Conservation (phyloP, 352 stramenopile species). For the Globisporangium orthogonon region DNA sequence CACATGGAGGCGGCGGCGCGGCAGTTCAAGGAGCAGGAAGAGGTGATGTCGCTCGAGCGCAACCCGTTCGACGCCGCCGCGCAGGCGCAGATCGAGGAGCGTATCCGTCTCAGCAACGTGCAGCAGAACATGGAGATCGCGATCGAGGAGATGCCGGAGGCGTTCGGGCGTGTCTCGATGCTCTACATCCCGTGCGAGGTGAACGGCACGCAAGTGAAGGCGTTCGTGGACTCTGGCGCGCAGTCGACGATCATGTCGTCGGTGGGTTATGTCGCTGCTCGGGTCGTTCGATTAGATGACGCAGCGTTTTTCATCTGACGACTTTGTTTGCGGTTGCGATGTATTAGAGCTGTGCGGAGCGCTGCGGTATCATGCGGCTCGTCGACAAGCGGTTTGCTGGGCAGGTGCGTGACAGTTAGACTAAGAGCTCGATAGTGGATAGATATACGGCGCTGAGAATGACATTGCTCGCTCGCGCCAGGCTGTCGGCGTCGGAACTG, state of each 20-base stretch:
- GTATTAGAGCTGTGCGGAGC: conserved; percentile 76
- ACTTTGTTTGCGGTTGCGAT: conserved; percentile 4
- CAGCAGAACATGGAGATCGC: conserved; percentile 89
- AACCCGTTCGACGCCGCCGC: conserved; percentile 76
- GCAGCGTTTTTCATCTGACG: not conserved
- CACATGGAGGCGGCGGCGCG: conserved; percentile 77
- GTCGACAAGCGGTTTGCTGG: conserved; percentile 87
- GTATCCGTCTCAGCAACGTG: conserved; percentile 79
- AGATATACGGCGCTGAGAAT: too few relatives aligned
- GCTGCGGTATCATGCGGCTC: conserved; percentile 86
- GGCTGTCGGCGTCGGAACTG: conserved; percentile 93
- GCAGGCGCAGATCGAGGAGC: conserved; percentile 79
- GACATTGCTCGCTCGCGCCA: conserved; percentile 13
- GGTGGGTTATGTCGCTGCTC: conserved; percentile 22
- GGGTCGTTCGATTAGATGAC: not conserved
- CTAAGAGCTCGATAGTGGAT: too few relatives aligned
- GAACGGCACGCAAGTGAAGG: conserved; percentile 78
- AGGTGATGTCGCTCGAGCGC: conserved; percentile 51
- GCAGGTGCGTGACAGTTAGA: conserved; percentile 27
- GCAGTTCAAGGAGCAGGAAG: conserved; percentile 77
- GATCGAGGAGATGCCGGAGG: conserved; percentile 85
- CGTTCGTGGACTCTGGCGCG: conserved; percentile 89
- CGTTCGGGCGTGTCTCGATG: conserved; percentile 85
- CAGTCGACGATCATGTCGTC: conserved; percentile 92
- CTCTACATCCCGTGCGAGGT: conserved; percentile 86